phyloP scores from a whole-genome alignment of 805 yeast species.

The Candida montana region DNA sequence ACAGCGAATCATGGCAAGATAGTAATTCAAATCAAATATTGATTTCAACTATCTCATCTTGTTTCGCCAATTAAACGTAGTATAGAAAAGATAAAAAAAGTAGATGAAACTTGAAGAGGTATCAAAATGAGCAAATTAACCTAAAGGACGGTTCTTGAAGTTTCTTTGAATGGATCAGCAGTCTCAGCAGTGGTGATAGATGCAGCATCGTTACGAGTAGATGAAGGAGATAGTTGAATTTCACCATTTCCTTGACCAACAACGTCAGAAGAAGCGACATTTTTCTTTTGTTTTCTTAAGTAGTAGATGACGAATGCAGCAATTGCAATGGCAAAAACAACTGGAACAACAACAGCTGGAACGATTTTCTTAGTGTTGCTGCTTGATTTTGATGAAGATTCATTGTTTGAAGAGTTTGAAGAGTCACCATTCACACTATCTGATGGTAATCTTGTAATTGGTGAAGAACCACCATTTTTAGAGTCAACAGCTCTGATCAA shows the following conservation, averaged over 20 bases:
- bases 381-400: constrained; percentile 10
- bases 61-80: not conserved
- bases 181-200: constrained; percentile 23
- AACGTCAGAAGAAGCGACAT: not conserved
- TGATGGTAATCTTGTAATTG: constrained; percentile 35
- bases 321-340: constrained; percentile 28
- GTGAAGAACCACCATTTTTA: constrained; percentile 25
- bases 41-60: too few species aligned
- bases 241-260: constrained; percentile 11
- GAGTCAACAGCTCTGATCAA: constrained; percentile 32
- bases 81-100: not conserved
- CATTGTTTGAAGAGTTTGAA: constrained; percentile 9
- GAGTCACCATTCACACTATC: constrained; percentile 27
- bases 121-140: not conserved
- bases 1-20: too few species aligned
- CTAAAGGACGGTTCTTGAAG: constrained; percentile 25
- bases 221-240: constrained; percentile 22
- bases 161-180: constrained; percentile 25
- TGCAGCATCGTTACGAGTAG: constrained; percentile 16
- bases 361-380: constrained; percentile 30
- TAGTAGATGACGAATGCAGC: constrained; percentile 28
- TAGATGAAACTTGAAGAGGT: not conserved
- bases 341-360: constrained; percentile 41
- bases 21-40: too few species aligned
- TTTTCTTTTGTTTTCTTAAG: constrained; percentile 24